phyloP scores from a whole-genome alignment of 768 basidiomycete species.

The Collybiopsis confluens region DNA sequence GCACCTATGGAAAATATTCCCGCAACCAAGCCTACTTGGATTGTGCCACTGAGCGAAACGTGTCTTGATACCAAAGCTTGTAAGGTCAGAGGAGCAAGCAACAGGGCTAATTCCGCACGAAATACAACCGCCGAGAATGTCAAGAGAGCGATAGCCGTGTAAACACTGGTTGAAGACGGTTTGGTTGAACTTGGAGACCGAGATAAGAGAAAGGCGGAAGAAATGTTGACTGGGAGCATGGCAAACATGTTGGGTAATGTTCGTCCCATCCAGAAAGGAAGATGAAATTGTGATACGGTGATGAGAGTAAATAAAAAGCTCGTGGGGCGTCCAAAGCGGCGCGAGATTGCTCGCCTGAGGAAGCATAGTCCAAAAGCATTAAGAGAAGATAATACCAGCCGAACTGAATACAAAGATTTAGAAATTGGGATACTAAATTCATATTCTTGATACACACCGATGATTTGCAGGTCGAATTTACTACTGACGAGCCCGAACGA shows the following conservation, averaged over 20 bases:
- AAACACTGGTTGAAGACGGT: constrained; percentile 30
- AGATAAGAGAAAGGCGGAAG: constrained; percentile 45
- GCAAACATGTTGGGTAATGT: constrained; percentile 96
- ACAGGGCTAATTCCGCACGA: constrained; percentile 71
- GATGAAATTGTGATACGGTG: constrained; percentile 83
- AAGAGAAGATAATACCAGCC: constrained; percentile 62
- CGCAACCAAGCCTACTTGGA: constrained; percentile 47
- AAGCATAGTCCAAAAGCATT: constrained; percentile 63
- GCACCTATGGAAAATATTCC: constrained; percentile 51
- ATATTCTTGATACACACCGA: constrained; percentile 45
- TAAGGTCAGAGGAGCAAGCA: constrained; percentile 59
- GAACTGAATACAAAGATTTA: constrained; percentile 41
- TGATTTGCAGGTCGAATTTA: constrained; percentile 69
- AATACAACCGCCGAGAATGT: constrained; percentile 67
- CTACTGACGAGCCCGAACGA: constrained; percentile 37
- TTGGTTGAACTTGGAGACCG: constrained; percentile 34
- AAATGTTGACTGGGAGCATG: constrained; percentile 62
- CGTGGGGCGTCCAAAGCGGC: constrained; percentile 59
- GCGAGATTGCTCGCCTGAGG: constrained; percentile 56
- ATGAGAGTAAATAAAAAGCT: constrained; percentile 61
- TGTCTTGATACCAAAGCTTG: constrained; percentile 44
- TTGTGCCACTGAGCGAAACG: constrained; percentile 36
- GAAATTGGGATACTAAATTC: neutral
- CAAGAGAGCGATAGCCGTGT: constrained; percentile 52
- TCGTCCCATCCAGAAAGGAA: constrained; percentile 90